A percentile compares a stretch with the other conserved stretches of the same genome.
Conservation (phyloP, 345 rosid genomes). For the Lepidium aucheri region DNA sequence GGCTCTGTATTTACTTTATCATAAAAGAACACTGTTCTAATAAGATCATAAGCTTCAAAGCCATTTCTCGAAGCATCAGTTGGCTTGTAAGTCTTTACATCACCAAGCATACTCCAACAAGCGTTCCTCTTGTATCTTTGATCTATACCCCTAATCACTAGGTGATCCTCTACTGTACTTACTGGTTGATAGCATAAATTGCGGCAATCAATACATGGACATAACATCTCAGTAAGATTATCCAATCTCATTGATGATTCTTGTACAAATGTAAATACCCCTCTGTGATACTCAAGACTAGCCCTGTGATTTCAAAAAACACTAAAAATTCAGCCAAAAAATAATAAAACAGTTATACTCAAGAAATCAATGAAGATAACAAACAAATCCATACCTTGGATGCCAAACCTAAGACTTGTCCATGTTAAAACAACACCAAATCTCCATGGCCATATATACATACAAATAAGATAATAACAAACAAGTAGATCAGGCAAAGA, state of each 20-base stretch:
- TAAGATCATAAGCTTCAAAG: no score
- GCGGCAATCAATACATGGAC: not conserved
- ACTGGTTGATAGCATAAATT: no score
- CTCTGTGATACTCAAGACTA: no score
- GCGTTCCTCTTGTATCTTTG: no score
- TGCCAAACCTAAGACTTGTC: not conserved
- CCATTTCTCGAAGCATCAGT: no score
- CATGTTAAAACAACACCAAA: not conserved
- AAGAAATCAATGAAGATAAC: not conserved
- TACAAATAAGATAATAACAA: not conserved
- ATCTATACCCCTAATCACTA: no score
- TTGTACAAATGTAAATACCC: no score
- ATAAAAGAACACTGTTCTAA: no score
- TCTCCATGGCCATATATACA: not conserved
- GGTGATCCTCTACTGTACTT: no score
- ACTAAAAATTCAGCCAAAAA: not conserved
- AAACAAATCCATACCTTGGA: not conserved
- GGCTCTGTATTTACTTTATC: no score
- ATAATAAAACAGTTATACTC: not conserved
- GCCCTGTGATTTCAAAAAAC: not conserved
- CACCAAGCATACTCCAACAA: no score
- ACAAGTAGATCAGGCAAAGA: not conserved
- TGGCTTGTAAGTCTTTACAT: no score
- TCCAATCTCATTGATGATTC: not conserved
- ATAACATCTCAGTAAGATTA: not conserved